Evolutionary conservation across 2,329 filamentous ascomycete genomes (phyloP).

Genomic region (Balansia obtecta): DNA sequence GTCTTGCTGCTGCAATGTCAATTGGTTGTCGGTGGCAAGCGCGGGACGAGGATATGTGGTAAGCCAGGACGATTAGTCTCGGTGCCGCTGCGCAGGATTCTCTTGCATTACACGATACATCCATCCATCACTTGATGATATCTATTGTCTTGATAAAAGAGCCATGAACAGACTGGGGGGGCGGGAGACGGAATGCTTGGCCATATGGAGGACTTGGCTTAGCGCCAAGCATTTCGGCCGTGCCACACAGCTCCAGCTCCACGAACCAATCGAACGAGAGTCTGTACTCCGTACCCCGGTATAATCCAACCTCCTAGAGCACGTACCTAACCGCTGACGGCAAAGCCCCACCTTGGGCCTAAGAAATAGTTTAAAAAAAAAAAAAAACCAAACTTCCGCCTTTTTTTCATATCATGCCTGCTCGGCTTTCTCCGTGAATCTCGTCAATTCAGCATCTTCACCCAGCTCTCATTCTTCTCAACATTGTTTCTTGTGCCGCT

Average conservation of each 20-base stretch:
- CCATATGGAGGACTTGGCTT: neutral
- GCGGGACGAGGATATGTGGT: too few species aligned
- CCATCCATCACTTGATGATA: too few species aligned
- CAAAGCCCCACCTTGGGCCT: constrained; percentile 1
- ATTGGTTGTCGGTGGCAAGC: neutral
- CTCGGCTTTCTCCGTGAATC: constrained; percentile 44
- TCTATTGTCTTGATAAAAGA: too few species aligned
- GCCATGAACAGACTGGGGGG: too few species aligned
- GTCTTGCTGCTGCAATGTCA: neutral
- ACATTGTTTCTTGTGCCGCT: neutral
- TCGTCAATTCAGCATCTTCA: neutral
- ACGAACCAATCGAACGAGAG: neutral
- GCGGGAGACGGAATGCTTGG: too few species aligned
- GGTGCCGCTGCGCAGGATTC: neutral
- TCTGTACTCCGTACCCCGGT: too few species aligned
- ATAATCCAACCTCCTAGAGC: too few species aligned
- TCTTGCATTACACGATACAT: too few species aligned
- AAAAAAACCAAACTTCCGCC: neutral
- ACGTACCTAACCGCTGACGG: neutral
- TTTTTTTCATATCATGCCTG: neutral
- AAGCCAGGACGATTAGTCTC: neutral
- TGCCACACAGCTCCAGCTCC: too few species aligned
- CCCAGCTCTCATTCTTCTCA: neutral
- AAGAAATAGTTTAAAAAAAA: neutral
- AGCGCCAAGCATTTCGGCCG: neutral